Conservation (phyloP, 305 asterid genomes). For the Galium porrigens region DNA sequence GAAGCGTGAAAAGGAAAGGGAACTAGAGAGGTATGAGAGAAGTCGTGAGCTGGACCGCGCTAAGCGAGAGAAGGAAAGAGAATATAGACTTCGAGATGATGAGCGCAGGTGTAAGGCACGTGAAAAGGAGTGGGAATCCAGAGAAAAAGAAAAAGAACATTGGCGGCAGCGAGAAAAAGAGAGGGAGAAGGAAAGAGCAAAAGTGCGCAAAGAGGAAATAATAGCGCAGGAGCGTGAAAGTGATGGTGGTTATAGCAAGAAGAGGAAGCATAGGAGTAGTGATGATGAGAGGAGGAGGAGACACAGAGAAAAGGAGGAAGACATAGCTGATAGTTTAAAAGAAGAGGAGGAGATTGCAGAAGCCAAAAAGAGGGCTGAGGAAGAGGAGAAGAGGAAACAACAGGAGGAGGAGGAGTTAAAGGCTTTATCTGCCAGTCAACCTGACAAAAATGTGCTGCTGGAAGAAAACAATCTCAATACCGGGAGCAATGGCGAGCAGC, state of each 20-base stretch:
- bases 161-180: conserved; percentile 83
- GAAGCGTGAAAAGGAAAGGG: conserved; percentile 76
- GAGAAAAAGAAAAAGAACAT: conserved; percentile 85
- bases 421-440: conserved; percentile 29
- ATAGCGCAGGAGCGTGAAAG: conserved; percentile 66
- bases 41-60: conserved; percentile 90
- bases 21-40: conserved; percentile 83
- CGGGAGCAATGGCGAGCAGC: conserved; percentile 33
- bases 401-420: conserved; percentile 38
- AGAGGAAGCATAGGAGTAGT: conserved; percentile 63
- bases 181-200: conserved; percentile 78
- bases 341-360: conserved; percentile 82
- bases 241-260: conserved; percentile 66
- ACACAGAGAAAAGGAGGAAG: conserved; percentile 85
- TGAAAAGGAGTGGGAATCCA: conserved; percentile 91
- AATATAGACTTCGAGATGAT: conserved; percentile 80
- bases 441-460: conserved; percentile 29
- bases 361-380: conserved; percentile 57
- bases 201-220: conserved; percentile 70
- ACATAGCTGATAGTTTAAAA: conserved; percentile 53
- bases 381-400: conserved; percentile 47
- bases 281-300: conserved; percentile 83
- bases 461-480: conserved; percentile 29
- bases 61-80: conserved; percentile 90
- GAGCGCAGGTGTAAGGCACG: conserved; percentile 79